A percentile compares a stretch with the other conserved stretches of the same genome.
Evolutionary conservation across 106 monocot genomes (phyloP).

Genomic region (Vanilla planifolia): DNA sequence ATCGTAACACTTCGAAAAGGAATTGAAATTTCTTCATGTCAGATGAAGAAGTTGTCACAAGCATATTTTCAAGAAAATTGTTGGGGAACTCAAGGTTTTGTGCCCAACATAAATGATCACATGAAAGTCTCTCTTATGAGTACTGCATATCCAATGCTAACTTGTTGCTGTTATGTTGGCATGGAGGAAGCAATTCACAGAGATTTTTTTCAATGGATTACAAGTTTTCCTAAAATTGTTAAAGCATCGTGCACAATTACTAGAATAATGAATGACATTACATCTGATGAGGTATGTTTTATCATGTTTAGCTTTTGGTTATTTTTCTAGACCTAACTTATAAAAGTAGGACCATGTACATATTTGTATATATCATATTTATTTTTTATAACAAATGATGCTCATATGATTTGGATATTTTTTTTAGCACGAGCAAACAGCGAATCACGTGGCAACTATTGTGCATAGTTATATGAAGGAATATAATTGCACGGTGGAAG

Average conservation of each 20-base stretch:
- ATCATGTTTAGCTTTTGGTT: neutral
- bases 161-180: neutral
- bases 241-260: neutral
- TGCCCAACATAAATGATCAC: neutral
- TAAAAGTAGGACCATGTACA: too few relatives aligned
- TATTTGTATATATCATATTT: too few relatives aligned
- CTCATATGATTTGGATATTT: too few relatives aligned
- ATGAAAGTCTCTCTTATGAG: neutral
- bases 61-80: neutral
- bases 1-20: too few relatives aligned
- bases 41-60: conserved; percentile 1
- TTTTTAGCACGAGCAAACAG: neutral
- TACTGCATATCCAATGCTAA: neutral
- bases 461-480: neutral
- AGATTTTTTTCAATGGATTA: neutral
- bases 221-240: neutral
- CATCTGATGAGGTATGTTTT: neutral
- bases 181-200: neutral
- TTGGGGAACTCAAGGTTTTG: neutral
- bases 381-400: neutral
- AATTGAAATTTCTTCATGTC: neutral
- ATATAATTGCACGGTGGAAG: neutral
- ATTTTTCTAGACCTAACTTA: neutral
- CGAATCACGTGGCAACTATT: neutral
- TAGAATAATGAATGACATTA: neutral